Evolutionary conservation across 2,329 filamentous ascomycete genomes (phyloP).

Genomic region (Colletotrichum tropicicola): DNA sequence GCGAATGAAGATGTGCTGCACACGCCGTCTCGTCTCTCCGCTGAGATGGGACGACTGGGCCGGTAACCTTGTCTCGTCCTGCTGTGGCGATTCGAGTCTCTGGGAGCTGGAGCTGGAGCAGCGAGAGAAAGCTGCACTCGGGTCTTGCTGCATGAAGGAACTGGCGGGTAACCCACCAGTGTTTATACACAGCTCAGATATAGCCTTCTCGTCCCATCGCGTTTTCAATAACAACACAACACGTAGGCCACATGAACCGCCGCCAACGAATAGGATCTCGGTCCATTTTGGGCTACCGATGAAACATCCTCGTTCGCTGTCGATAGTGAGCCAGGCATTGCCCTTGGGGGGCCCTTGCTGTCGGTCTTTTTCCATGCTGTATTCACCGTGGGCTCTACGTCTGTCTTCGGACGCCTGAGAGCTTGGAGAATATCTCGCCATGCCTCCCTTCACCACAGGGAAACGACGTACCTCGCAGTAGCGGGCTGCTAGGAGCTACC

Average conservation of each 20-base stretch:
- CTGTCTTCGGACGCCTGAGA: background rate
- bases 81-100: background rate
- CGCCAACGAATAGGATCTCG: background rate
- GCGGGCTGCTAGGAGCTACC: background rate
- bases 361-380: background rate
- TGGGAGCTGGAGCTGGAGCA: background rate
- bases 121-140: background rate
- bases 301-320: constrained; percentile 14
- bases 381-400: too few species aligned
- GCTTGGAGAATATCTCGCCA: background rate
- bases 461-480: constrained; percentile 6
- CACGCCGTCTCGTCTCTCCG: constrained; percentile 24
- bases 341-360: background rate
- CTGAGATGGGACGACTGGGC: constrained; percentile 13
- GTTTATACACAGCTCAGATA: constrained; percentile 2
- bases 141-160: background rate
- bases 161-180: background rate
- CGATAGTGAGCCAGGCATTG: constrained; percentile 4
- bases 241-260: background rate
- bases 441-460: background rate
- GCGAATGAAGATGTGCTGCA: constrained; percentile 14
- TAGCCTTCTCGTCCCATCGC: background rate
- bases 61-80: background rate
- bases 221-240: constrained; percentile 11
- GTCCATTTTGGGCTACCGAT: background rate